phyloP scores from a whole-genome alignment of 306 rosid genomes.

The Glycine soja region DNA sequence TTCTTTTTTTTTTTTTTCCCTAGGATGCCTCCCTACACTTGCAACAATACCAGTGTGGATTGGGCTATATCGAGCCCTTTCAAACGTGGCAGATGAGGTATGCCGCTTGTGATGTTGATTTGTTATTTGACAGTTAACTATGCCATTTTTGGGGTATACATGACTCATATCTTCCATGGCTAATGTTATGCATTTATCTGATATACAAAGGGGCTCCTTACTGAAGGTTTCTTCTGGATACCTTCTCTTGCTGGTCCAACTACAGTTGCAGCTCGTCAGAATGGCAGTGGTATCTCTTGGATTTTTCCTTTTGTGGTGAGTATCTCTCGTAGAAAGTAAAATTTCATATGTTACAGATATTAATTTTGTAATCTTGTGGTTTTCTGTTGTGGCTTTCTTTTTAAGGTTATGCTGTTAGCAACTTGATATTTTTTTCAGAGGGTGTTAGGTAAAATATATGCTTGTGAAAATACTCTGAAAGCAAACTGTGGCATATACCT shows the following conservation, averaged over 20 bases:
- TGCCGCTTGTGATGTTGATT: constrained; percentile 38
- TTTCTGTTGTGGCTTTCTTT: neutral
- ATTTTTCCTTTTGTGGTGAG: constrained; percentile 93
- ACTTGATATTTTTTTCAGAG: neutral
- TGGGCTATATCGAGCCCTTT: constrained; percentile 94
- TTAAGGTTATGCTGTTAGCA: neutral
- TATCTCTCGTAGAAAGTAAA: constrained; percentile 46
- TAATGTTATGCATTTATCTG: constrained; percentile 43
- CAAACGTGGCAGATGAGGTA: constrained; percentile 97
- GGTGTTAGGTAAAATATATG: constrained; percentile 15
- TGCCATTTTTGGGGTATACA: constrained; percentile 3
- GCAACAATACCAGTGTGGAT: constrained; percentile 98
- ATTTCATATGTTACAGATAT: constrained; percentile 1
- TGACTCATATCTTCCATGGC: constrained; percentile 35
- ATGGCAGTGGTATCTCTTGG: constrained; percentile 93
- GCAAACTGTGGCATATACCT: neutral
- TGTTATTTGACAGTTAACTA: neutral
- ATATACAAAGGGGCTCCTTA: constrained; percentile 82
- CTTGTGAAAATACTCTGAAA: constrained; percentile 1
- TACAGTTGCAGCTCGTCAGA: constrained; percentile 83
- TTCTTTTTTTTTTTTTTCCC: neutral
- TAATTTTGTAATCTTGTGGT: constrained; percentile 1
- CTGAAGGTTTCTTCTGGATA: constrained; percentile 99
- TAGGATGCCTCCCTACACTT: constrained; percentile 92
- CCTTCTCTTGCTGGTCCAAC: constrained; percentile 99